Percentiles rank a stretch among this genome's conserved stretches.
phyloP scores from a whole-genome alignment of 148 eudicot species.

The Euryodendron excelsum region DNA sequence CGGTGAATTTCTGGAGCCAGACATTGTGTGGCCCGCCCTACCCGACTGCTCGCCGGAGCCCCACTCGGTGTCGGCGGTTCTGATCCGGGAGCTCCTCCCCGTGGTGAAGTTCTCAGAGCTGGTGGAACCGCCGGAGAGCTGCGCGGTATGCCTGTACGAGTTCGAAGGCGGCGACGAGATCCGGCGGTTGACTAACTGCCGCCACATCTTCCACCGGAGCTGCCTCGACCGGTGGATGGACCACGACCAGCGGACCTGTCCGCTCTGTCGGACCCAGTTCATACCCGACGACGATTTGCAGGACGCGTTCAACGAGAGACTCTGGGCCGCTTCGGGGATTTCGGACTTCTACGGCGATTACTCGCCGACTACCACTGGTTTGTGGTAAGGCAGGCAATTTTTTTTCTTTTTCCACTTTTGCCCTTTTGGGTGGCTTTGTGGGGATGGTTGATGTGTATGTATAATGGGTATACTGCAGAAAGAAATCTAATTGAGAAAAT shows the following conservation, averaged over 20 bases:
- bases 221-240: conserved; percentile 85
- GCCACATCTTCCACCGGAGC: conserved; percentile 44
- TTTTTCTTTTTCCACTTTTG: neutral
- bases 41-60: conserved; percentile 26
- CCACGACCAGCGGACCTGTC: conserved; percentile 67
- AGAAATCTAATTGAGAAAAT: neutral
- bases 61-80: conserved; percentile 46
- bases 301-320: conserved; percentile 52
- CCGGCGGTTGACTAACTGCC: conserved; percentile 51
- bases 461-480: neutral
- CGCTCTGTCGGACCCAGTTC: conserved; percentile 54
- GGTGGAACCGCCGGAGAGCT: conserved; percentile 39
- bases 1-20: conserved; percentile 61
- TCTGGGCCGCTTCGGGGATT: conserved; percentile 50
- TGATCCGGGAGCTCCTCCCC: conserved; percentile 72
- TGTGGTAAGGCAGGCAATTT: neutral
- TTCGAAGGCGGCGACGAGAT: conserved; percentile 55
- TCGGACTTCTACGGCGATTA: conserved; percentile 59
- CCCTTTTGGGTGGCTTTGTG: neutral
- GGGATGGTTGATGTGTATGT: too few species aligned
- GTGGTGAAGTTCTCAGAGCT: conserved; percentile 56
- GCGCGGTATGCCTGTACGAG: conserved; percentile 68
- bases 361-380: conserved; percentile 37
- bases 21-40: conserved; percentile 30
- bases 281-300: conserved; percentile 54